These are phyloP conservation scores for Boletellus ananiceps DNA, from an alignment of 768 basidiomycete species.

Conservation along the genomic window DNA sequence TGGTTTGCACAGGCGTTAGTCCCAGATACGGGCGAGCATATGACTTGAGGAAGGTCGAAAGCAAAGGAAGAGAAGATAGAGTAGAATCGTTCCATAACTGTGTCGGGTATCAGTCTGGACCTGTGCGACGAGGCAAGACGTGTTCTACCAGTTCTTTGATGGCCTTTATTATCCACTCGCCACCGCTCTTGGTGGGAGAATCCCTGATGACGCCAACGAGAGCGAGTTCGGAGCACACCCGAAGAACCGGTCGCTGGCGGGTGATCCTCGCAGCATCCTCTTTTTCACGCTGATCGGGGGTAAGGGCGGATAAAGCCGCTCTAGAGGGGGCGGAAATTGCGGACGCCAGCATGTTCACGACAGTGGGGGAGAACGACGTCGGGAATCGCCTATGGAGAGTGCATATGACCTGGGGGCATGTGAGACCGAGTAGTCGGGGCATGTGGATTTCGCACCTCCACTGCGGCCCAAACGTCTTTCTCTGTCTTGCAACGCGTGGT, in stretches of 20 bases:
- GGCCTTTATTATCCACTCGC: slow-evolving; percentile 87
- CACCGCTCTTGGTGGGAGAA: slow-evolving; percentile 62
- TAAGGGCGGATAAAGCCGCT: slow-evolving; percentile 49
- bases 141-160: slow-evolving; percentile 76
- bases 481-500: slow-evolving; percentile 85
- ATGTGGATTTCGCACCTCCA: slow-evolving; percentile 59
- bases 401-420: slow-evolving; percentile 66
- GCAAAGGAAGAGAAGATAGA: slow-evolving; percentile 81
- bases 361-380: slow-evolving; percentile 66
- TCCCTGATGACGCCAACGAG: slow-evolving; percentile 81
- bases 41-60: slow-evolving; percentile 91
- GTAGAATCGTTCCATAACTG: slow-evolving; percentile 87
- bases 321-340: slow-evolving; percentile 59
- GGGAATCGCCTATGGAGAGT: slow-evolving; percentile 86
- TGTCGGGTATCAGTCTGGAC: slow-evolving; percentile 12
- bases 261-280: slow-evolving; percentile 78
- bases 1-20: slow-evolving; percentile 50
- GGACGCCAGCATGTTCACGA: slow-evolving; percentile 56
- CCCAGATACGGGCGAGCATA: slow-evolving; percentile 87
- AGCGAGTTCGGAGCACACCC: slow-evolving; percentile 87
- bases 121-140: slow-evolving; percentile 4
- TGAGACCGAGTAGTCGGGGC: slow-evolving; percentile 2
- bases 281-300: slow-evolving; percentile 83
- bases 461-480: slow-evolving; percentile 86
- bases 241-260: slow-evolving; percentile 79